Conservation (phyloP, 805 yeast genomes). For the Candida chauliodis region DNA sequence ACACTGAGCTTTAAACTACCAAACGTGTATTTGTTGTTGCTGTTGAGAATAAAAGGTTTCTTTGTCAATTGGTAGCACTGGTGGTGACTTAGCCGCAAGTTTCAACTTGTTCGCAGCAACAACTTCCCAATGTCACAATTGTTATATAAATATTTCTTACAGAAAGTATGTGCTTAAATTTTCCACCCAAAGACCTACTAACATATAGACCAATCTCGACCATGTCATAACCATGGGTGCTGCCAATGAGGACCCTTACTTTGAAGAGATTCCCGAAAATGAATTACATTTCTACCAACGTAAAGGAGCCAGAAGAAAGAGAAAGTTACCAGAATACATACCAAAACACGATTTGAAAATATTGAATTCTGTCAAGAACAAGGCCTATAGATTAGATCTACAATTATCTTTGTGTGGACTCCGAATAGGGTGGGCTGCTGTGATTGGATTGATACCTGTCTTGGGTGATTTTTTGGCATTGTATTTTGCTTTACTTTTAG, state of each 20-base stretch:
- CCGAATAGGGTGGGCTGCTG: constrained; percentile 41
- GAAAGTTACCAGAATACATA: constrained; percentile 32
- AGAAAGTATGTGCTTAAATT: constrained; percentile 28
- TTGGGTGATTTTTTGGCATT: constrained; percentile 33
- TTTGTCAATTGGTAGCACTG: background rate
- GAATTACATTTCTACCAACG: constrained; percentile 41
- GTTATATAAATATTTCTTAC: constrained; percentile 31
- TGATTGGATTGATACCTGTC: constrained; percentile 42
- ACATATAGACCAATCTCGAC: constrained; percentile 12
- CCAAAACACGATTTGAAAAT: constrained; percentile 31
- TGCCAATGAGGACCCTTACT: constrained; percentile 33
- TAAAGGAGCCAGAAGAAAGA: constrained; percentile 39
- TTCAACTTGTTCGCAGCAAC: background rate
- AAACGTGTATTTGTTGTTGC: too few species aligned
- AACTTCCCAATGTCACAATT: constrained; percentile 24
- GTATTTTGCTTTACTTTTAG: constrained; percentile 27
- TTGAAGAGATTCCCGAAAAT: constrained; percentile 36
- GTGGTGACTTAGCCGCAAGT: background rate
- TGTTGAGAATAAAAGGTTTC: too few species aligned
- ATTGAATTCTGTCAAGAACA: constrained; percentile 31
- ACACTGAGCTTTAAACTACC: too few species aligned
- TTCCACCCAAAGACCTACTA: constrained; percentile 8
- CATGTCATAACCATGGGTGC: constrained; percentile 26
- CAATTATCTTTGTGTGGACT: constrained; percentile 38
- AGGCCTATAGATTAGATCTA: constrained; percentile 38